Percentiles rank a stretch among this genome's conserved stretches.
These are phyloP conservation scores for Malassezia dermatis DNA, from an alignment of 1,284 basidiomycete genomes.

Conservation along the genomic window DNA sequence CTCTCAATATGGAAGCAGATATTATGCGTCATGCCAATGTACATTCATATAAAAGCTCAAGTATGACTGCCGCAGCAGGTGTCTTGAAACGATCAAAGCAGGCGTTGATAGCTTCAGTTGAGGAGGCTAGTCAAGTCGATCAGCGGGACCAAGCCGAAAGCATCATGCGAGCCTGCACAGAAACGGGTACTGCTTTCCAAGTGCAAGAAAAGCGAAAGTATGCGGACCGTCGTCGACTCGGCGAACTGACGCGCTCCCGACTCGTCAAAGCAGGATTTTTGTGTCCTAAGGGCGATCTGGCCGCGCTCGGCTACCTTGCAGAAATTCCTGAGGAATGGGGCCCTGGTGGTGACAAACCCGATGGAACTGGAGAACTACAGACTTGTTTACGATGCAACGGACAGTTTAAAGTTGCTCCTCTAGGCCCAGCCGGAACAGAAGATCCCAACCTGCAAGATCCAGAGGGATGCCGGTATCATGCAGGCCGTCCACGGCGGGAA, in stretches of 20 bases:
- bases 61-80: slow-evolving; percentile 26
- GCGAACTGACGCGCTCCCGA: slow-evolving; percentile 21
- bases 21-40: slow-evolving; percentile 22
- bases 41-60: slow-evolving; percentile 25
- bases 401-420: slow-evolving; percentile 27
- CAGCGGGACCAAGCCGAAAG: neutral
- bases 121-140: slow-evolving; percentile 3
- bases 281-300: slow-evolving; percentile 26
- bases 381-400: slow-evolving; percentile 34
- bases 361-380: slow-evolving; percentile 26
- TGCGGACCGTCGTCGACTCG: slow-evolving; percentile 9
- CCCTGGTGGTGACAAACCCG: slow-evolving; percentile 21
- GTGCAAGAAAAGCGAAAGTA: slow-evolving; percentile 26
- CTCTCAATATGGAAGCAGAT: slow-evolving; percentile 24
- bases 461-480: slow-evolving; percentile 34
- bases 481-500: slow-evolving; percentile 20
- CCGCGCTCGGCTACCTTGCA: slow-evolving; percentile 25
- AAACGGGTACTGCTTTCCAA: slow-evolving; percentile 25
- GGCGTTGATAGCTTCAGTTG: slow-evolving; percentile 13
- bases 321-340: slow-evolving; percentile 23
- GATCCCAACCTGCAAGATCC: slow-evolving; percentile 12
- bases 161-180: slow-evolving; percentile 21
- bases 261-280: slow-evolving; percentile 25
- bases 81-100: slow-evolving; percentile 24
- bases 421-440: slow-evolving; percentile 17